Evolutionary conservation across 208 protist genomes (phyloP).

Genomic region (Acanthamoeba royreba): DNA sequence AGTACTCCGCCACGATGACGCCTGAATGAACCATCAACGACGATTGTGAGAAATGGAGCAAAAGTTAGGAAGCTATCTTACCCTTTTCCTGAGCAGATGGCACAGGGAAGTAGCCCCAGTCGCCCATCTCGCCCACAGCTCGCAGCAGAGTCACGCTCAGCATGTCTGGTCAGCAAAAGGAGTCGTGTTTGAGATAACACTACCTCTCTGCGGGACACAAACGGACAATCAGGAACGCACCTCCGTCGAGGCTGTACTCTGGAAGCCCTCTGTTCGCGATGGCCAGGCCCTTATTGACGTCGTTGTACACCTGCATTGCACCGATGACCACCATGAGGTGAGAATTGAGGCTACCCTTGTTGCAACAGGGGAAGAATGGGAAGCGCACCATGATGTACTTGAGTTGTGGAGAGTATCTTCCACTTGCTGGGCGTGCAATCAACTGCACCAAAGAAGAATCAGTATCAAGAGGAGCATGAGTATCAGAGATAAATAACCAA

Average conservation of each 20-base stretch:
- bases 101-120: conserved; percentile 23
- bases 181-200: too few relatives aligned
- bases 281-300: not conserved
- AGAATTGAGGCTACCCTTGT: too few relatives aligned
- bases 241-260: not conserved
- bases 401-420: not conserved
- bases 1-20: not conserved
- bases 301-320: not conserved
- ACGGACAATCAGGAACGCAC: too few relatives aligned
- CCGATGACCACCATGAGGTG: too few relatives aligned
- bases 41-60: too few relatives aligned
- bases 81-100: not conserved
- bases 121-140: not conserved
- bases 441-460: not conserved
- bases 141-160: not conserved
- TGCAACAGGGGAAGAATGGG: not conserved
- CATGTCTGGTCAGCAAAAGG: too few relatives aligned
- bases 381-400: not conserved
- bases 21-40: not conserved
- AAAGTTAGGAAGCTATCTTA: too few relatives aligned
- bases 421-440: not conserved
- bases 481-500: too few relatives aligned
- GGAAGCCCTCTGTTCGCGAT: conserved; percentile 25
- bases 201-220: too few relatives aligned
- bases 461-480: not conserved